Percentiles rank a stretch among this genome's conserved stretches.
phyloP scores from a whole-genome alignment of 1,284 basidiomycete genomes.

The Abortiporus biennis region DNA sequence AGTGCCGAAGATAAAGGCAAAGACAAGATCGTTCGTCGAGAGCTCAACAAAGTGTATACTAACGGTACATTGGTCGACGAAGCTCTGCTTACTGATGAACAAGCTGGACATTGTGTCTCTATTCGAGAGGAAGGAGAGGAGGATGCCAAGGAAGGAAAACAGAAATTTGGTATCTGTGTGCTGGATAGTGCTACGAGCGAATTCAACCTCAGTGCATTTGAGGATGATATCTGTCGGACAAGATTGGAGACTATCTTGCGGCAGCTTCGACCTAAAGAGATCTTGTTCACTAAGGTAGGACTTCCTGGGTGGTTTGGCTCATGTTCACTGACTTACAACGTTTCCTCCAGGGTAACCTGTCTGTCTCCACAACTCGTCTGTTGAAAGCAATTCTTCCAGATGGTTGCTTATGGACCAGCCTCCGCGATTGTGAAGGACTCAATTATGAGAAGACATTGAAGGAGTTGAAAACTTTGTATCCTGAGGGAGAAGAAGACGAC shows the following conservation, averaged over 20 bases:
- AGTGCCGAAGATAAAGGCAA: conserved; percentile 41
- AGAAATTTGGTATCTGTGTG: conserved; percentile 87
- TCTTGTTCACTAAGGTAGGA: conserved; percentile 84
- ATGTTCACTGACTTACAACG: neutral
- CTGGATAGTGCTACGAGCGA: conserved; percentile 95
- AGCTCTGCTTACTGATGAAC: conserved; percentile 85
- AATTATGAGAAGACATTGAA: conserved; percentile 66
- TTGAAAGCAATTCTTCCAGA: conserved; percentile 76
- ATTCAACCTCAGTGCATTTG: conserved; percentile 87
- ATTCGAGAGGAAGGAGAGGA: conserved; percentile 57
- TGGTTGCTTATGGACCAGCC: conserved; percentile 82
- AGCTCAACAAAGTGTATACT: conserved; percentile 94
- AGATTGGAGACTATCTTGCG: conserved; percentile 92
- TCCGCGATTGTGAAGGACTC: conserved; percentile 81
- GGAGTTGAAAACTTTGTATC: conserved; percentile 69
- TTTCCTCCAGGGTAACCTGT: conserved; percentile 65
- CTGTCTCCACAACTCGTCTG: conserved; percentile 75
- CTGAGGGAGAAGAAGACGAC: conserved; percentile 34
- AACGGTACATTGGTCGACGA: conserved; percentile 95
- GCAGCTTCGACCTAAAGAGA: conserved; percentile 89
- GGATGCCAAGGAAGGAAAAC: conserved; percentile 39
- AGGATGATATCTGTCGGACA: conserved; percentile 91
- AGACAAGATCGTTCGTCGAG: conserved; percentile 82
- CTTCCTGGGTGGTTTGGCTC: neutral
- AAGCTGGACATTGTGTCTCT: conserved; percentile 92